Conservation (phyloP, 1,139 yeast species). For the Suhomyces yuchorum region DNA sequence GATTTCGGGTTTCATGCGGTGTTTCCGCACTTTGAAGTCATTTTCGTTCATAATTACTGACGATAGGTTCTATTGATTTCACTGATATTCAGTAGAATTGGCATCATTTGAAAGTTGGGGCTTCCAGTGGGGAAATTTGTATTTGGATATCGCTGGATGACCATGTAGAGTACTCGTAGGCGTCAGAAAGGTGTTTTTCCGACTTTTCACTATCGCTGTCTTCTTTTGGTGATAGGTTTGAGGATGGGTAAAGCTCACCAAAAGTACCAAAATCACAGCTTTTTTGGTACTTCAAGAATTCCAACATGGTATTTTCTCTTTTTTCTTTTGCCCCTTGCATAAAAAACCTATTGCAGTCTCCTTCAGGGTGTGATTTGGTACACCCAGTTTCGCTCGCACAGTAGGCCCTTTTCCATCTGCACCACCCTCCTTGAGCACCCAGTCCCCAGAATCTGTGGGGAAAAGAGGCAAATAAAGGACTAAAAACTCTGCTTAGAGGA, state of each 20-base stretch:
- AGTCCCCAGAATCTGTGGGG: neutral
- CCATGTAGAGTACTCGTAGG: conserved; percentile 11
- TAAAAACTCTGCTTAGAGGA: neutral
- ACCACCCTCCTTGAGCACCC: neutral
- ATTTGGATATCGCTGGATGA: conserved; percentile 18
- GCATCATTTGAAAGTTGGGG: neutral
- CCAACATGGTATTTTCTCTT: too few species aligned
- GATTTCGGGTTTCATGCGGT: too few species aligned
- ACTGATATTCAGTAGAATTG: too few species aligned
- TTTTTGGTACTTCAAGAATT: too few species aligned
- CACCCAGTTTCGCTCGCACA: neutral
- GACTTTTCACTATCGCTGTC: neutral
- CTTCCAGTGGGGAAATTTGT: conserved; percentile 11
- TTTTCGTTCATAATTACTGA: too few species aligned
- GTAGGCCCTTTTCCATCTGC: neutral
- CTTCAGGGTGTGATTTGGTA: neutral
- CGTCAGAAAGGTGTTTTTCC: neutral
- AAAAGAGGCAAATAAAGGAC: neutral
- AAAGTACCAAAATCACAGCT: neutral
- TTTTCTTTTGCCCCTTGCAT: too few species aligned
- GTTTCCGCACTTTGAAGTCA: too few species aligned
- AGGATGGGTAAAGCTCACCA: neutral
- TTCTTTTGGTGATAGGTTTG: neutral
- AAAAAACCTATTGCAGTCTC: too few species aligned
- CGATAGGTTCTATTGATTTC: too few species aligned